phyloP scores from a whole-genome alignment of 228 moss, liverwort and hornwort genomes.

The Sphagnum magellanicum region DNA sequence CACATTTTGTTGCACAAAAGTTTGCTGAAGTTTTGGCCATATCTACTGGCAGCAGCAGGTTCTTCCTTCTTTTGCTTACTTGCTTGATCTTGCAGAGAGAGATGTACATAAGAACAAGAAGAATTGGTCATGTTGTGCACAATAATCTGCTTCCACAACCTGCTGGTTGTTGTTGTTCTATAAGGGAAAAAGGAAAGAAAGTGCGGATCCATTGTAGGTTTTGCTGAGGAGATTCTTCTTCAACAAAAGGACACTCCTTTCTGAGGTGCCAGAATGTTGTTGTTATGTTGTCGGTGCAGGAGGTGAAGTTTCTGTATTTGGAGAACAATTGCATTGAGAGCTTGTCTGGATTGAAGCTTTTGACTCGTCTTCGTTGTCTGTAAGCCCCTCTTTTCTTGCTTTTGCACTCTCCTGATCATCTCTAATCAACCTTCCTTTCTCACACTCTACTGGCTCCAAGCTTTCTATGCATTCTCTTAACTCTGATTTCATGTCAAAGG shows the following conservation, averaged over 20 bases:
- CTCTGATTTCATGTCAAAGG: not conserved
- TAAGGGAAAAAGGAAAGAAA: too few relatives aligned
- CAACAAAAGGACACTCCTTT: not conserved
- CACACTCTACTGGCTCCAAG: not conserved
- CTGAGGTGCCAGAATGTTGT: not conserved
- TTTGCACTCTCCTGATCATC: not conserved
- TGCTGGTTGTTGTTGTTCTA: too few relatives aligned
- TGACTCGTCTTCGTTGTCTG: conserved; percentile 55
- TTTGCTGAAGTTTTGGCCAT: not conserved
- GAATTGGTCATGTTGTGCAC: too few relatives aligned
- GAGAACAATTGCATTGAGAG: conserved; percentile 80
- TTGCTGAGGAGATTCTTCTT: too few relatives aligned
- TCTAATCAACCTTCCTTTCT: not conserved
- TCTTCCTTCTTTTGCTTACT: too few relatives aligned
- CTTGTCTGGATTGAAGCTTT: conserved; percentile 35
- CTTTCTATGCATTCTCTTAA: not conserved
- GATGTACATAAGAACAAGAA: too few relatives aligned
- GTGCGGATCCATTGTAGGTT: too few relatives aligned
- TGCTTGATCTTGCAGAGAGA: too few relatives aligned
- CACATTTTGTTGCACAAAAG: not conserved
- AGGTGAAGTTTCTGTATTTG: conserved; percentile 47
- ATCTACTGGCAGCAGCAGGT: not conserved
- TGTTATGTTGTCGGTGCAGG: conserved; percentile 21
- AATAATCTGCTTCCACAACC: too few relatives aligned
- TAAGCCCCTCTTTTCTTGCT: conserved; percentile 12